These are phyloP conservation scores for Alternaria longipes DNA, from an alignment of 2,329 filamentous ascomycete genomes.

Conservation along the genomic window DNA sequence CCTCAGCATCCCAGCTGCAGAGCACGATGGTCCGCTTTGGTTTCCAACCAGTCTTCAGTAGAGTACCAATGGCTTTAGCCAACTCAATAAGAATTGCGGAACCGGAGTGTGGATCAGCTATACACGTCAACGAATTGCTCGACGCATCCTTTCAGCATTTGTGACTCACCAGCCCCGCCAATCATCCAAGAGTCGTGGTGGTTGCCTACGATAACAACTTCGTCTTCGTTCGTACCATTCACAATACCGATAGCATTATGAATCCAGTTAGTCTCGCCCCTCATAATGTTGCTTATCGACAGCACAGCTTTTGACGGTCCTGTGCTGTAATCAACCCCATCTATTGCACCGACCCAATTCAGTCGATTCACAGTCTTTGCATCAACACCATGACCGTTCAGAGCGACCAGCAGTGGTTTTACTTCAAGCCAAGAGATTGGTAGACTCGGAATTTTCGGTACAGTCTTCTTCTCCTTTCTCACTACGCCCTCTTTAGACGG, in stretches of 20 bases:
- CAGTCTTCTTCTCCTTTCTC: slow-evolving; percentile 65
- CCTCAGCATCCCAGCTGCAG: slow-evolving; percentile 55
- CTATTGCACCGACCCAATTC: slow-evolving; percentile 44
- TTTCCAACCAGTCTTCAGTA: slow-evolving; percentile 60
- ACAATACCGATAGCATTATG: slow-evolving; percentile 78
- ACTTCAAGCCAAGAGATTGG: slow-evolving; percentile 86
- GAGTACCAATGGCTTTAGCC: slow-evolving; percentile 59
- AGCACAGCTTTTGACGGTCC: slow-evolving; percentile 58
- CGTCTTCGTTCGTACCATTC: slow-evolving; percentile 67
- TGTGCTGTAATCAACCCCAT: slow-evolving; percentile 42
- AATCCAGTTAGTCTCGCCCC: slow-evolving; percentile 77
- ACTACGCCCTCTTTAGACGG: slow-evolving; percentile 84
- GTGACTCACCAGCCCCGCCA: slow-evolving; percentile 53
- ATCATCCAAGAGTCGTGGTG: slow-evolving; percentile 65
- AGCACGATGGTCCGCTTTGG: slow-evolving; percentile 50
- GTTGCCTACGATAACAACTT: slow-evolving; percentile 63
- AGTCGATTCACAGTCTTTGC: slow-evolving; percentile 48
- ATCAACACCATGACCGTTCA: slow-evolving; percentile 81
- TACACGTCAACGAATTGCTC: neutral
- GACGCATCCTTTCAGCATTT: neutral
- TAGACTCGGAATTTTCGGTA: slow-evolving; percentile 82
- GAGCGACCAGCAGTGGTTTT: slow-evolving; percentile 78
- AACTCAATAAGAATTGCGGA: slow-evolving; percentile 60
- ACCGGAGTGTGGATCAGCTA: slow-evolving; percentile 61
- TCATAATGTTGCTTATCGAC: slow-evolving; percentile 70